These are phyloP conservation scores for Lyophyllum atratum DNA, from an alignment of 768 basidiomycete genomes.

Conservation along the genomic window DNA sequence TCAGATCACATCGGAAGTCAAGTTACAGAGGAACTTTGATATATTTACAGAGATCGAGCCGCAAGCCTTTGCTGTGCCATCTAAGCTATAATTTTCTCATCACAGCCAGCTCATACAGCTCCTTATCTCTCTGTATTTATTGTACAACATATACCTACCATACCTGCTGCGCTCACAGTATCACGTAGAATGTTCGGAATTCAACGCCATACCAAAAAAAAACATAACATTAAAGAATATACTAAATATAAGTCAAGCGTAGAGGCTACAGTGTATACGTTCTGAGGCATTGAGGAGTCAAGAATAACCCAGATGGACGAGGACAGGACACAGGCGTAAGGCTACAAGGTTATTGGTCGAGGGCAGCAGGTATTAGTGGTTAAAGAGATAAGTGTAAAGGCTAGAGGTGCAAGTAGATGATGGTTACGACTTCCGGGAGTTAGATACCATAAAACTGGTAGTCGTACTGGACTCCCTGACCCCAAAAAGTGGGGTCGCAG, in stretches of 20 bases:
- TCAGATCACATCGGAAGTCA: conserved; percentile 53
- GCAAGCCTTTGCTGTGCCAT: conserved; percentile 24
- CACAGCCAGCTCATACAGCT: no score
- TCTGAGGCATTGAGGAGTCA: background rate
- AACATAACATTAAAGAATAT: background rate
- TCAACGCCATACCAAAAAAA: no score
- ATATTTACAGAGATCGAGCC: conserved; percentile 57
- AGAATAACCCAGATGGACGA: background rate
- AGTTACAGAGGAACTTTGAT: conserved; percentile 64
- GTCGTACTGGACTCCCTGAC: conserved; percentile 61
- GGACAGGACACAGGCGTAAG: conserved; percentile 11
- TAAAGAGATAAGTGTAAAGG: background rate
- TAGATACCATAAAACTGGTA: conserved; percentile 64
- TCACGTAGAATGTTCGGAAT: no score
- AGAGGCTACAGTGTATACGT: conserved; percentile 18
- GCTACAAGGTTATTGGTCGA: conserved; percentile 20
- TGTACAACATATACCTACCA: background rate
- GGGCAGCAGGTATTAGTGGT: conserved; percentile 10
- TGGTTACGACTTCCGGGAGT: conserved; percentile 7
- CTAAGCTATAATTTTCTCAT: conserved; percentile 28
- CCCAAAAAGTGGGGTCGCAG: conserved; percentile 72
- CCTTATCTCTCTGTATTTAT: no score
- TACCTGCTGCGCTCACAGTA: background rate
- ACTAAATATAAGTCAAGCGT: conserved; percentile 2
- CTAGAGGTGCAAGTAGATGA: background rate